phyloP scores from a whole-genome alignment of 1,284 basidiomycete species.

The Leucocoprinus gongylophorus region DNA sequence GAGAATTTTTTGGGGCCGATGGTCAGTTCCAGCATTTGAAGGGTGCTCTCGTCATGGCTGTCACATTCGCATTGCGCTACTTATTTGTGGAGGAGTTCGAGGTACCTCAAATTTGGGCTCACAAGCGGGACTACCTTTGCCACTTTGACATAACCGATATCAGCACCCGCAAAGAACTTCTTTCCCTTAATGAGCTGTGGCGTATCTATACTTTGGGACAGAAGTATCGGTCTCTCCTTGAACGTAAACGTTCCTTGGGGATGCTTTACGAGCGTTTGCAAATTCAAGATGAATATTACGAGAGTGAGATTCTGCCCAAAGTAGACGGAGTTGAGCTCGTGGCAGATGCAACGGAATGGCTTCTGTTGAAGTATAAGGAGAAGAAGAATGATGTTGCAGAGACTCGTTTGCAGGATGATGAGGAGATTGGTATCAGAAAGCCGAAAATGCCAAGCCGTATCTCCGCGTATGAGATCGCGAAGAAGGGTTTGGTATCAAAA shows the following conservation, averaged over 20 bases:
- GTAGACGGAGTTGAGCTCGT: slow-evolving; percentile 83
- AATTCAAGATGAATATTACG: slow-evolving; percentile 66
- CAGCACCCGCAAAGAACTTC: slow-evolving; percentile 53
- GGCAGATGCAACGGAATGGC: slow-evolving; percentile 89
- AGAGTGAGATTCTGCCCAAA: slow-evolving; percentile 53
- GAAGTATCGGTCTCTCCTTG: slow-evolving; percentile 78
- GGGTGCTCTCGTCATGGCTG: slow-evolving; percentile 69
- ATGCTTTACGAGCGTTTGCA: slow-evolving; percentile 60
- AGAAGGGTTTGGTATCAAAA: slow-evolving; percentile 70
- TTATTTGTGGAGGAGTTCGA: slow-evolving; percentile 88
- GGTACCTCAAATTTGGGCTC: slow-evolving; percentile 92
- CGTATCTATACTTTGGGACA: slow-evolving; percentile 79
- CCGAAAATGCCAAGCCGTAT: slow-evolving; percentile 83
- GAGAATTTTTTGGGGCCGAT: slow-evolving; percentile 63
- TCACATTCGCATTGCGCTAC: slow-evolving; percentile 75
- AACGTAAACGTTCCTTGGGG: slow-evolving; percentile 61
- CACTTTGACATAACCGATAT: slow-evolving; percentile 63
- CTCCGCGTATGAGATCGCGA: slow-evolving; percentile 80
- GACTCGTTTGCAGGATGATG: slow-evolving; percentile 57
- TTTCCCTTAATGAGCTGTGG: slow-evolving; percentile 82
- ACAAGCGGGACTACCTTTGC: slow-evolving; percentile 87
- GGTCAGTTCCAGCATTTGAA: slow-evolving; percentile 56
- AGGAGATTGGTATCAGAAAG: slow-evolving; percentile 45
- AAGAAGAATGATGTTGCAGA: slow-evolving; percentile 58
- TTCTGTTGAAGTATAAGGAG: slow-evolving; percentile 79